Evolutionary conservation across 441 rosid genomes (phyloP).

Genomic region (Adansonia gregorii): DNA sequence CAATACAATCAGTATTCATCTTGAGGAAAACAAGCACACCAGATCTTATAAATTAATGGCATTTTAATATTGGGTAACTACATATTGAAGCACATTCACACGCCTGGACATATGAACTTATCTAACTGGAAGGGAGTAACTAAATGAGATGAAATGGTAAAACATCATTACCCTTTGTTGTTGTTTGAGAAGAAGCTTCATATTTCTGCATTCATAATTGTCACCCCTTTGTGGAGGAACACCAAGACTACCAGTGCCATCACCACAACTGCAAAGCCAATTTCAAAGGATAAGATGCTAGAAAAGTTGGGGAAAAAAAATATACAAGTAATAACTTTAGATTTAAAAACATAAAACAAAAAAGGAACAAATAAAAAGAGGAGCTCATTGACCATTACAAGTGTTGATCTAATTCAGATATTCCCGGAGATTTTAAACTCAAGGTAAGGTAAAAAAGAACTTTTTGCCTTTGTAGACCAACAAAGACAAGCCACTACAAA

Average conservation of each 20-base stretch:
- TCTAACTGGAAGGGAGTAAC: not conserved
- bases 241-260: slow-evolving; percentile 93
- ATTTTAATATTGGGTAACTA: not conserved
- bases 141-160: slow-evolving; percentile 2
- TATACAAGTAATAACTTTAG: not conserved
- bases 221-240: slow-evolving; percentile 95
- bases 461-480: not conserved
- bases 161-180: slow-evolving; percentile 75
- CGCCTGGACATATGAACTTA: not conserved
- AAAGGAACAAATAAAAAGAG: not conserved
- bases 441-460: not conserved
- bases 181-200: slow-evolving; percentile 98
- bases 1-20: not conserved
- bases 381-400: not conserved
- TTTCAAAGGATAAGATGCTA: slow-evolving; percentile 25
- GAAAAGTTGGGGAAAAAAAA: not conserved
- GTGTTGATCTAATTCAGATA: not conserved
- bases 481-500: not conserved
- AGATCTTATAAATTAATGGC: not conserved
- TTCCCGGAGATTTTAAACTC: not conserved
- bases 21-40: not conserved
- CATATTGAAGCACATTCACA: not conserved
- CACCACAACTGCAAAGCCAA: slow-evolving; percentile 82
- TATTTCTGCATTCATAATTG: slow-evolving; percentile 96
- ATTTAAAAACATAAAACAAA: not conserved